Evolutionary conservation across 768 basidiomycete species (phyloP), one percentile per base, ranked within the genome.

Genomic region (Coprinopsis strossmayeri): DNA sequence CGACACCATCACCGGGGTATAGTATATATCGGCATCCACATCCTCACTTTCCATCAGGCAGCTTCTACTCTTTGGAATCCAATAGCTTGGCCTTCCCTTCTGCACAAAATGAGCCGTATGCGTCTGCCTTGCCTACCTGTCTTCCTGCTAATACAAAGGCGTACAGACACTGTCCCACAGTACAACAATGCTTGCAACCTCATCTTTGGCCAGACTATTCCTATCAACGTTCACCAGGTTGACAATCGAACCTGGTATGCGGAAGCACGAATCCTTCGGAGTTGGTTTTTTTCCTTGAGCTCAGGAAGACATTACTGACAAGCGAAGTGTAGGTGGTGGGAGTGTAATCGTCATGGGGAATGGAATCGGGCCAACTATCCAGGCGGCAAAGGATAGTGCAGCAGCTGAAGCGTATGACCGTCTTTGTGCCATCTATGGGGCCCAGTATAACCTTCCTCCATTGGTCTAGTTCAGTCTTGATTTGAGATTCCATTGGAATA

Each of bases 171-270:
- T 20, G 28, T 25, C 43, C 27, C 30, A 27, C 28, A 45, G 26
- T 45, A 45, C 43, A 45, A 45, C 43, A 45, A 45, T 20, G 43
- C 43, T 32, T 45, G 43, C 28, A 5, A 45, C 10, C 5, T 5
- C 4, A 9, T 45, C 25, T 45, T 28, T 20, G 43, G 43, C 4
- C 7, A 4, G 27, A 17, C 25, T 10, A 5, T 18, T 5, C 43
- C 43, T 15, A 25, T 32, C 27, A 18, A 11, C 27, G 43, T 45
- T n/a, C 24, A 24, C 40, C 7, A 45, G 26, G 5, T 17, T 3
- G 27, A 15, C 13, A 20, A 26, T 9, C 20, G 21, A 5, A 13
- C 3, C n/a, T 45, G 25, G 27, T 11, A 32, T 10, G 43, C 43
- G 7, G 12, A 28, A 13, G 43, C 27, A 7, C 5, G 25, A 5